Conservation (phyloP, 805 yeast species). For the Saccharomycopsis capsularis region DNA sequence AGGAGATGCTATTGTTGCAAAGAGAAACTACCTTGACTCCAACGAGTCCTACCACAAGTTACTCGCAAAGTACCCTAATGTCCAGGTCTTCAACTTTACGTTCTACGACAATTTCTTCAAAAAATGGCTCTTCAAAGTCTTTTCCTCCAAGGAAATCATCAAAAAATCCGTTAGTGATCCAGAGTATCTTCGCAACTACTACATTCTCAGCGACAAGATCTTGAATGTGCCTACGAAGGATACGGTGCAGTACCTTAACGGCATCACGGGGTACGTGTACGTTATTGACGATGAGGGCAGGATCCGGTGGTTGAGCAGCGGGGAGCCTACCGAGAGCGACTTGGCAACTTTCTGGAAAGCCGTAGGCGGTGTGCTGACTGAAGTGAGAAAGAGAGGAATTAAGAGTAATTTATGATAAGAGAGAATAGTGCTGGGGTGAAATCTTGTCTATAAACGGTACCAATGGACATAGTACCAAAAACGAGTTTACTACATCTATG, state of each 20-base stretch:
- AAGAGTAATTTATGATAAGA: no score
- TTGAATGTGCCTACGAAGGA: conserved; percentile 52
- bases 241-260: conserved; percentile 58
- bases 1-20: no score
- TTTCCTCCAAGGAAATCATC: conserved; percentile 36
- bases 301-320: conserved; percentile 90
- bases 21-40: conserved; percentile 34
- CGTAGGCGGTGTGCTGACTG: conserved; percentile 52
- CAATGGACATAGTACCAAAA: no score
- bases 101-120: conserved; percentile 70
- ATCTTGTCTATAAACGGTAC: no score
- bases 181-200: conserved; percentile 39
- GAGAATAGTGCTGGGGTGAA: no score
- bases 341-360: conserved; percentile 55
- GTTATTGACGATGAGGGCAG: conserved; percentile 66
- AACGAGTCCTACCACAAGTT: conserved; percentile 37
- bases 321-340: conserved; percentile 68
- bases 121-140: conserved; percentile 51
- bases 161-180: conserved; percentile 37
- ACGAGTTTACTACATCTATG: no score
- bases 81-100: conserved; percentile 72
- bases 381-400: conserved; percentile 27
- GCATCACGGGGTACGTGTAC: conserved; percentile 77
- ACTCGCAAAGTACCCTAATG: conserved; percentile 37
- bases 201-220: conserved; percentile 55